Evolutionary conservation across 2,329 filamentous ascomycete species (phyloP).

Genomic region (Nothophaeocryptopus gaeumannii): DNA sequence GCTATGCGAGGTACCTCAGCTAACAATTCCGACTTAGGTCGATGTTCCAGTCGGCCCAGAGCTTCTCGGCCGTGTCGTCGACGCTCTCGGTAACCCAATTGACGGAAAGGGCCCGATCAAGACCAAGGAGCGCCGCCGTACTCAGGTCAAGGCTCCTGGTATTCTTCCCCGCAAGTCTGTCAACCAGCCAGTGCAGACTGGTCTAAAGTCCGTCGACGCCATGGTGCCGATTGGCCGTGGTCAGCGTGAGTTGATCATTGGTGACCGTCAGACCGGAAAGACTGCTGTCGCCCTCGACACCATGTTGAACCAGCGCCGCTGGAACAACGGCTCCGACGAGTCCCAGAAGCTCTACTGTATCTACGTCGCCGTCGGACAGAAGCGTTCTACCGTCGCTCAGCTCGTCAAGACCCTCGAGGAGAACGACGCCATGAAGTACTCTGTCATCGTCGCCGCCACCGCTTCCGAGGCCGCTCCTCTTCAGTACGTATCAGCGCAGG

Average conservation of each 20-base stretch:
- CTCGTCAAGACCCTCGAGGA: constrained; percentile 99
- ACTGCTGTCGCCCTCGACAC: constrained; percentile 96
- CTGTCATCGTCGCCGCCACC: constrained; percentile 87
- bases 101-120: constrained; percentile 98
- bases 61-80: constrained; percentile 95
- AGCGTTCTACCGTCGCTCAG: constrained; percentile 98
- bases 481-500: constrained; percentile 7
- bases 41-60: constrained; percentile 91
- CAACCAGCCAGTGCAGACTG: constrained; percentile 98
- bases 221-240: constrained; percentile 99
- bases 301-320: constrained; percentile 99
- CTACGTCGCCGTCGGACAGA: constrained; percentile 98
- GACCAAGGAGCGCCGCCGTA: constrained; percentile 86
- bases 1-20: not conserved
- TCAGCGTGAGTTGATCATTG: constrained; percentile 99
- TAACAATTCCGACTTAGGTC: constrained; percentile 58
- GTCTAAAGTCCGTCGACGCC: constrained; percentile 98
- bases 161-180: constrained; percentile 96
- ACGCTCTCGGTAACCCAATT: constrained; percentile 98
- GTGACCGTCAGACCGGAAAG: constrained; percentile 99
- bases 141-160: constrained; percentile 97
- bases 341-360: constrained; percentile 98
- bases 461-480: constrained; percentile 80
- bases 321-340: constrained; percentile 87
- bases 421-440: constrained; percentile 99